Percentiles rank a stretch among this genome's conserved stretches.
These are phyloP conservation scores for Tetracentron sinense DNA, from an alignment of 164 flowering plant genomes.

Conservation along the genomic window DNA sequence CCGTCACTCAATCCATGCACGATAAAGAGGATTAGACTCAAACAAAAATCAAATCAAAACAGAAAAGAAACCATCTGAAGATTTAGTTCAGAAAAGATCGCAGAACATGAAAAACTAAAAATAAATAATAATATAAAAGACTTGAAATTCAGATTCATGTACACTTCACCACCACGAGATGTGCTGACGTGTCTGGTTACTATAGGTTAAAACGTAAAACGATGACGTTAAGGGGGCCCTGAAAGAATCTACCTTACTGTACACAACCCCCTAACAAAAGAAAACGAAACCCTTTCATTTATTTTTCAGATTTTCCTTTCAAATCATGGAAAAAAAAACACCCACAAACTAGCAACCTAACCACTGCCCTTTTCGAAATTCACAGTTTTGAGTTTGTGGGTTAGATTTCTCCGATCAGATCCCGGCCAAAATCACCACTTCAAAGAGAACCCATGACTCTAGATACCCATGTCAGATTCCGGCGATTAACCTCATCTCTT, in stretches of 20 bases:
- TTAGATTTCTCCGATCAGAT: slow-evolving; percentile 9
- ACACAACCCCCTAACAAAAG: background rate
- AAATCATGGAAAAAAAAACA: no score
- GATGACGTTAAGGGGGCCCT: background rate
- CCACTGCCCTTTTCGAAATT: background rate
- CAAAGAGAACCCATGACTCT: background rate
- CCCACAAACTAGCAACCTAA: background rate
- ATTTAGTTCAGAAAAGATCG: no score
- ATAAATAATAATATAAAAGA: no score
- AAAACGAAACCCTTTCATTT: no score
- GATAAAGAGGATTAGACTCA: background rate
- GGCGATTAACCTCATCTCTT: background rate
- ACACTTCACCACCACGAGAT: no score
- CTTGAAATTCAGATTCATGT: no score
- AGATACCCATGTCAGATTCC: background rate
- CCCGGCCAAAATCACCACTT: slow-evolving; percentile 1
- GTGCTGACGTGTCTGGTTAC: background rate
- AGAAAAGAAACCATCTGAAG: no score
- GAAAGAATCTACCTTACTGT: background rate
- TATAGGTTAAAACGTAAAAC: background rate
- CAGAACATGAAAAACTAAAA: no score
- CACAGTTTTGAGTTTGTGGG: slow-evolving; percentile 5
- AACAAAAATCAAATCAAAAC: background rate
- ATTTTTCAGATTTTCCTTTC: no score
- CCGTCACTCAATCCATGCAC: slow-evolving; percentile 21